Conservation (phyloP, 306 rosid species). For the Crataegus laevigata region DNA sequence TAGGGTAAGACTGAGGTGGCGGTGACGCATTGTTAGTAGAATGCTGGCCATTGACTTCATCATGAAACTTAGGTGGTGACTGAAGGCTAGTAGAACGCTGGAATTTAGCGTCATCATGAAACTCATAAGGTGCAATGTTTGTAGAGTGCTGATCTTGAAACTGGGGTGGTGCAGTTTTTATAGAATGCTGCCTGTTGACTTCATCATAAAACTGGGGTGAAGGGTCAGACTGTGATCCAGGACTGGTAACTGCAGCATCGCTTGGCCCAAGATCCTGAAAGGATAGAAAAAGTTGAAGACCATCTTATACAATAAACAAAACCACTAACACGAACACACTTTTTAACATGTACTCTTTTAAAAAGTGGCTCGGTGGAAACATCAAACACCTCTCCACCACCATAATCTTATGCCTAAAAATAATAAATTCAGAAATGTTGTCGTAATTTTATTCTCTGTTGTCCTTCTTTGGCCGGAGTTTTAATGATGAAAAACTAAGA, state of each 20-base stretch:
- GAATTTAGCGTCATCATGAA: constrained; percentile 12
- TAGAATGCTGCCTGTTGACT: constrained; percentile 8
- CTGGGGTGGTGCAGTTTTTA: constrained; percentile 6
- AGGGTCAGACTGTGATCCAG: constrained; percentile 45
- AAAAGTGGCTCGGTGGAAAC: neutral
- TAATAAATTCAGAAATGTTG: neutral
- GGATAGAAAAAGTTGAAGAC: constrained; percentile 17
- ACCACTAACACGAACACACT: neutral
- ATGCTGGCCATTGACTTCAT: constrained; percentile 39
- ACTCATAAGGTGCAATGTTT: constrained; percentile 11
- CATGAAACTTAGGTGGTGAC: constrained; percentile 43
- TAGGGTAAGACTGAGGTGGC: constrained; percentile 49
- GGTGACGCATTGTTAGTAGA: constrained; percentile 37
- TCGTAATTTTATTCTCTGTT: too few species aligned
- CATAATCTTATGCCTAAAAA: neutral
- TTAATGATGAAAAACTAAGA: neutral
- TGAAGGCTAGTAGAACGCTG: constrained; percentile 32
- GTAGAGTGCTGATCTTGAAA: constrained; percentile 31
- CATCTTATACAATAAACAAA: neutral
- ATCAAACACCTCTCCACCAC: neutral
- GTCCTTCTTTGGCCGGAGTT: neutral
- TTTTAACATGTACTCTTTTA: neutral
- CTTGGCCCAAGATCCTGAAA: constrained; percentile 59
- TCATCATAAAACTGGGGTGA: constrained; percentile 23
- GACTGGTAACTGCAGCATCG: constrained; percentile 34